phyloP scores from a whole-genome alignment of 108 stramenopile genomes.

The Stephanodiscus triporus region DNA sequence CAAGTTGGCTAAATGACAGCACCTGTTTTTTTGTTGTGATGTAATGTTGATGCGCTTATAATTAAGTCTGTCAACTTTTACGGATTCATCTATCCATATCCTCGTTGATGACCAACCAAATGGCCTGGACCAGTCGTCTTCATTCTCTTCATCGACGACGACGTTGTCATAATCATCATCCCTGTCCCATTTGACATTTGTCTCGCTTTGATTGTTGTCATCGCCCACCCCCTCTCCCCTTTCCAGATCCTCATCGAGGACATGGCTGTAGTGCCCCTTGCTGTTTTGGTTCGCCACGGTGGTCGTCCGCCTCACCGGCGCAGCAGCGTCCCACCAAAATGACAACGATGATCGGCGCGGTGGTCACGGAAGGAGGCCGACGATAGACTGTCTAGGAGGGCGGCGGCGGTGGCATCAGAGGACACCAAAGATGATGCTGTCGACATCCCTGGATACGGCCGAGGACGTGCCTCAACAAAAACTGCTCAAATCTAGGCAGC shows the following conservation, averaged over 20 bases:
- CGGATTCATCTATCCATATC: neutral
- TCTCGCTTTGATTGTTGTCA: neutral
- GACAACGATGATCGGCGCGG: too few species aligned
- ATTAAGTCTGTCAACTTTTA: too few species aligned
- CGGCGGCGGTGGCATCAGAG: neutral
- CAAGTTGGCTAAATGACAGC: neutral
- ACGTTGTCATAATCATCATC: neutral
- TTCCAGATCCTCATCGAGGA: constrained; percentile 46
- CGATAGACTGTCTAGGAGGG: constrained; percentile 22
- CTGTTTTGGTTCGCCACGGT: constrained; percentile 26
- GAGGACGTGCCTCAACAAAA: too few species aligned
- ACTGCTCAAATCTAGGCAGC: too few species aligned
- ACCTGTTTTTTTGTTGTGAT: neutral
- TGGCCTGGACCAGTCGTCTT: constrained; percentile 20
- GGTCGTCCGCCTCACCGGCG: too few species aligned
- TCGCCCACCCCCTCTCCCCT: constrained; percentile 9
- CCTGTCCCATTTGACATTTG: constrained; percentile 1
- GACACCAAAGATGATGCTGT: neutral
- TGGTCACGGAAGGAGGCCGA: constrained; percentile 12
- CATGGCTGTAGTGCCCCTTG: constrained; percentile 44
- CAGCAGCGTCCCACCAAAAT: too few species aligned
- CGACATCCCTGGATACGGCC: too few species aligned
- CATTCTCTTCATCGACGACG: neutral
- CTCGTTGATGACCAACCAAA: constrained; percentile 52
- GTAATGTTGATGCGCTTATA: too few species aligned